Evolutionary conservation across 2,329 filamentous ascomycete species (phyloP).

Genomic region (Colletotrichum sidae): DNA sequence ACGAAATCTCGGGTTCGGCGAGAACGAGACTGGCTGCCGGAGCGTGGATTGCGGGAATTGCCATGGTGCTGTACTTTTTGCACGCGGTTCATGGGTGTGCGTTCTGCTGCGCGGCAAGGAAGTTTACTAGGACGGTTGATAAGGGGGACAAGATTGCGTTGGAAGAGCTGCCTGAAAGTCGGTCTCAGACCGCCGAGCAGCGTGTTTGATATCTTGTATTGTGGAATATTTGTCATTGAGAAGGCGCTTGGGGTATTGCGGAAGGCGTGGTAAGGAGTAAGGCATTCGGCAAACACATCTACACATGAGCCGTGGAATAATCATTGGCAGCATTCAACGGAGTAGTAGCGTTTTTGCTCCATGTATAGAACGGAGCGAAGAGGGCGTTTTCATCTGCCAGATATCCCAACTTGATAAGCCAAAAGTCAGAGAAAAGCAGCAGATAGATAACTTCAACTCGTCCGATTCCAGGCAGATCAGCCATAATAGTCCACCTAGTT

Average conservation of each 20-base stretch:
- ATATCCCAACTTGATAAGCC: no score
- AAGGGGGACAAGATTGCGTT: background rate
- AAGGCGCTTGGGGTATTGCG: background rate
- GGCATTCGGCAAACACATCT: background rate
- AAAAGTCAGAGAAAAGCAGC: no score
- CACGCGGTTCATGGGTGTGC: slow-evolving; percentile 20
- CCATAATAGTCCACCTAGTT: no score
- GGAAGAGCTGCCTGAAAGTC: slow-evolving; percentile 8
- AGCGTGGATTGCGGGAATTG: slow-evolving; percentile 25
- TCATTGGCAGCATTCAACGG: no score
- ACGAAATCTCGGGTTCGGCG: background rate
- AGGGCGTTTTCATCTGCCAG: no score
- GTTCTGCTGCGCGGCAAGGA: slow-evolving; percentile 19
- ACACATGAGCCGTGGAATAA: no score
- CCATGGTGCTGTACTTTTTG: slow-evolving; percentile 24
- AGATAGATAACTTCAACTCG: no score
- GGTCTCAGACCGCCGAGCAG: background rate
- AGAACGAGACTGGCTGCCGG: slow-evolving; percentile 16
- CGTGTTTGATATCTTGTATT: background rate
- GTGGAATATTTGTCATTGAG: background rate
- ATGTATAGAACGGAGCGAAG: no score
- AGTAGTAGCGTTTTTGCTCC: no score
- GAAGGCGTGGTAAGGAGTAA: background rate
- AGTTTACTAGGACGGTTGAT: slow-evolving; percentile 5
- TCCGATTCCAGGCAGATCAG: no score